These are phyloP conservation scores for Aureoboletus auriporus DNA, from an alignment of 768 basidiomycete species.

Conservation along the genomic window DNA sequence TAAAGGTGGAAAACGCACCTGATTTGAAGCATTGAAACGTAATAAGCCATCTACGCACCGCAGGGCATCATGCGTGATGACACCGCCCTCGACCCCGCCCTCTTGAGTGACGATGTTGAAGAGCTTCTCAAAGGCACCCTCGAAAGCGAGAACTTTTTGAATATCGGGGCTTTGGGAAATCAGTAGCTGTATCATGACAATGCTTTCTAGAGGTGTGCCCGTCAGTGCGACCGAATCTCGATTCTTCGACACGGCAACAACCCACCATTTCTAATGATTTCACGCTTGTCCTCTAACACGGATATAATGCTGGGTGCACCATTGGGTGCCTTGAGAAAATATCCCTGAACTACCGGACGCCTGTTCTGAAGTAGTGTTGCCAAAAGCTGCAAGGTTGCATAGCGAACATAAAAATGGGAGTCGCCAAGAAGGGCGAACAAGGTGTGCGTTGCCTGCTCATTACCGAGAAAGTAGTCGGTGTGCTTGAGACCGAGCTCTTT, in stretches of 20 bases:
- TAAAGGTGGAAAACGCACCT: slow-evolving; percentile 45
- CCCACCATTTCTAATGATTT: slow-evolving; percentile 86
- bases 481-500: slow-evolving; percentile 77
- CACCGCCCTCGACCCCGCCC: slow-evolving; percentile 89
- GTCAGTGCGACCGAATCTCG: slow-evolving; percentile 8
- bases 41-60: slow-evolving; percentile 82
- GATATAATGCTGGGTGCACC: slow-evolving; percentile 72
- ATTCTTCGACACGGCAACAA: slow-evolving; percentile 2
- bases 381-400: slow-evolving; percentile 79
- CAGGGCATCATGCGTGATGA: slow-evolving; percentile 82
- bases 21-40: slow-evolving; percentile 92
- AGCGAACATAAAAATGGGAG: slow-evolving; percentile 79
- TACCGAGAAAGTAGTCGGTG: slow-evolving; percentile 74
- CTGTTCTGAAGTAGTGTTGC: slow-evolving; percentile 78
- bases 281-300: slow-evolving; percentile 78
- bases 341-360: slow-evolving; percentile 77
- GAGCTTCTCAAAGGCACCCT: slow-evolving; percentile 93
- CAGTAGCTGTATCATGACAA: slow-evolving; percentile 76
- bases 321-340: slow-evolving; percentile 82
- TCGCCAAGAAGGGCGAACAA: slow-evolving; percentile 75
- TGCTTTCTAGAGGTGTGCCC: slow-evolving; percentile 55
- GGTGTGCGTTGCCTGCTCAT: slow-evolving; percentile 67
- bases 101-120: slow-evolving; percentile 85
- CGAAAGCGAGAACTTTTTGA: slow-evolving; percentile 95
- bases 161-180: slow-evolving; percentile 88